A percentile compares a stretch with the other conserved stretches of the same genome.
phyloP scores from a whole-genome alignment of 1,284 basidiomycete genomes.

The Ganoderma lucidum region DNA sequence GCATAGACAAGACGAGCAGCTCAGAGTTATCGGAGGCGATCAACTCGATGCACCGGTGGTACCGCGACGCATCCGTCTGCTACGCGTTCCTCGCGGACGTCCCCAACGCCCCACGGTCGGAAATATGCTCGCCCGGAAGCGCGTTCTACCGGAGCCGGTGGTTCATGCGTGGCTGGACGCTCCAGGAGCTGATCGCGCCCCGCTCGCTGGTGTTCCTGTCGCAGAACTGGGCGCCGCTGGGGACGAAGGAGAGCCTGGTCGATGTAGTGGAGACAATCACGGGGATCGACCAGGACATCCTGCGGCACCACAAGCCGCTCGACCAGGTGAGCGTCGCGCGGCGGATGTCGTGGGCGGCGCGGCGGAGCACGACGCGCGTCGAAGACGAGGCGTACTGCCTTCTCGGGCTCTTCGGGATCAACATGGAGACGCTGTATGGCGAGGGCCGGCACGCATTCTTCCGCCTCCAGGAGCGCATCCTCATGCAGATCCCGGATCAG shows the following conservation, averaged over 20 bases:
- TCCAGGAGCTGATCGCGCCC: not conserved
- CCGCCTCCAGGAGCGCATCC: slow-evolving; percentile 12
- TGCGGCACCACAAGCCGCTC: not conserved
- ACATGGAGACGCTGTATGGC: slow-evolving; percentile 12
- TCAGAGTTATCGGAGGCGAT: not conserved
- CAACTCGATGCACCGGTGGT: not conserved
- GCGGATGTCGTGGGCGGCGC: slow-evolving; percentile 14
- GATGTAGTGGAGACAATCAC: slow-evolving; percentile 8
- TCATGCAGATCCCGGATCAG: slow-evolving; percentile 12
- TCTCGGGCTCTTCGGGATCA: slow-evolving; percentile 13
- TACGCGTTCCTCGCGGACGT: not conserved
- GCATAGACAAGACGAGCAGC: not conserved
- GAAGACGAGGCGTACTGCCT: slow-evolving; percentile 17
- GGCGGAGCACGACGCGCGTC: not conserved
- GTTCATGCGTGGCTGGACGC: not conserved
- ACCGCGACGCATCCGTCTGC: not conserved
- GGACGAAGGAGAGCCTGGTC: slow-evolving; percentile 7
- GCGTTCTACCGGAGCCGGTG: not conserved
- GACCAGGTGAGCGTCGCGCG: slow-evolving; percentile 9
- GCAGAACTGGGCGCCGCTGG: not conserved
- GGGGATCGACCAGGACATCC: slow-evolving; percentile 2
- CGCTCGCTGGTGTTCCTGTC: slow-evolving; percentile 12
- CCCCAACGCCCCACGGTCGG: not conserved
- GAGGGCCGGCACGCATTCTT: slow-evolving; percentile 10
- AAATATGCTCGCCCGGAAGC: not conserved